These are phyloP conservation scores for Rubus parviflorus DNA, from an alignment of 306 rosid species.

Conservation along the genomic window DNA sequence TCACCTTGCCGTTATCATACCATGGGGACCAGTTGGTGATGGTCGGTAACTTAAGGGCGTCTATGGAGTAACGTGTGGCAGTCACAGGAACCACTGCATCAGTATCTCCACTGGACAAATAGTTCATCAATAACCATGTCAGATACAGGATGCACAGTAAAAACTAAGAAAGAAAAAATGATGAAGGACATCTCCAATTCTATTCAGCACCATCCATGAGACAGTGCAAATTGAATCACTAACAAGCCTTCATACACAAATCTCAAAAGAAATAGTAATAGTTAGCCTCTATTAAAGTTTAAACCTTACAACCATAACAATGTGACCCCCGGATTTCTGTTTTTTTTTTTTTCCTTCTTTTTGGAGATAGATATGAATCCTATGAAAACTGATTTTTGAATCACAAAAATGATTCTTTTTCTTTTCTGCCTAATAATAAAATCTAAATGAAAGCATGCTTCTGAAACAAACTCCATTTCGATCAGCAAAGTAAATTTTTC, in stretches of 20 bases:
- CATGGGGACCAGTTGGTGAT: slow-evolving; percentile 81
- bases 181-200: neutral
- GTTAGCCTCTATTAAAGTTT: neutral
- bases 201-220: neutral
- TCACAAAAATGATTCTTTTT: neutral
- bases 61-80: slow-evolving; percentile 85
- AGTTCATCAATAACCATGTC: slow-evolving; percentile 19
- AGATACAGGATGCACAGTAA: neutral
- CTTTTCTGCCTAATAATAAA: neutral
- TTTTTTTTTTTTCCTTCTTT: neutral
- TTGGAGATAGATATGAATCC: neutral
- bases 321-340: neutral
- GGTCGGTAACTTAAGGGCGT: slow-evolving; percentile 83
- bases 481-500: neutral
- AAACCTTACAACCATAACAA: neutral
- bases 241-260: neutral
- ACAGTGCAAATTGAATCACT: neutral
- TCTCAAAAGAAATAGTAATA: neutral
- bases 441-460: neutral
- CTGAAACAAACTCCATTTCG: neutral
- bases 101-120: slow-evolving; percentile 74
- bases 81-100: slow-evolving; percentile 89
- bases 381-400: neutral
- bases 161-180: neutral
- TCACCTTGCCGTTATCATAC: slow-evolving; percentile 82